Evolutionary conservation across 805 yeast genomes (phyloP).

Genomic region (Candida argentea): DNA sequence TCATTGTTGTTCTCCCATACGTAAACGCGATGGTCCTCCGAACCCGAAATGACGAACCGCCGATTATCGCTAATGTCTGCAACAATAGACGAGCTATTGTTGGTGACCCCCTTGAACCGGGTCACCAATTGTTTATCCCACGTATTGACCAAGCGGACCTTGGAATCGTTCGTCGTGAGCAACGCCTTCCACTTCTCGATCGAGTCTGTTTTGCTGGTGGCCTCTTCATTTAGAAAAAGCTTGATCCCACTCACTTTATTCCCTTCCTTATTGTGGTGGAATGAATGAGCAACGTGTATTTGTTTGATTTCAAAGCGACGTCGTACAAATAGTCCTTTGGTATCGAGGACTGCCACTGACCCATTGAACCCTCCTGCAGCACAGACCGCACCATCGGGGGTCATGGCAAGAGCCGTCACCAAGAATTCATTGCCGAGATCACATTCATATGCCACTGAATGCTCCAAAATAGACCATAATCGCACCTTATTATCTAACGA

Average conservation of each 20-base stretch:
- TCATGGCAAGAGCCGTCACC: conserved; percentile 65
- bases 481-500: conserved; percentile 67
- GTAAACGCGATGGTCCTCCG: conserved; percentile 83
- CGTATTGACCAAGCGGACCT: conserved; percentile 55
- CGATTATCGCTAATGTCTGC: conserved; percentile 56
- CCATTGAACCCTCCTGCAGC: conserved; percentile 80
- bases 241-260: conserved; percentile 69
- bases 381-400: conserved; percentile 52
- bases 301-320: conserved; percentile 22
- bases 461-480: conserved; percentile 80
- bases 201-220: conserved; percentile 2
- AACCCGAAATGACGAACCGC: conserved; percentile 58
- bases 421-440: conserved; percentile 52
- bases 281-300: conserved; percentile 14
- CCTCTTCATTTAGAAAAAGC: conserved; percentile 24
- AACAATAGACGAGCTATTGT: conserved; percentile 58
- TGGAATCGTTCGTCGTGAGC: conserved; percentile 76
- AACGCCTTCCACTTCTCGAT: conserved; percentile 26
- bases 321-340: conserved; percentile 46
- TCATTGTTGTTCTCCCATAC: conserved; percentile 54
- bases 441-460: conserved; percentile 40
- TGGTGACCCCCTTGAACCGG: conserved; percentile 64
- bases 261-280: conserved; percentile 15
- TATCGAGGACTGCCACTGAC: conserved; percentile 46
- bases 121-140: conserved; percentile 46